Evolutionary conservation across 2,329 filamentous ascomycete species (phyloP).

Genomic region (Phoma sp.): DNA sequence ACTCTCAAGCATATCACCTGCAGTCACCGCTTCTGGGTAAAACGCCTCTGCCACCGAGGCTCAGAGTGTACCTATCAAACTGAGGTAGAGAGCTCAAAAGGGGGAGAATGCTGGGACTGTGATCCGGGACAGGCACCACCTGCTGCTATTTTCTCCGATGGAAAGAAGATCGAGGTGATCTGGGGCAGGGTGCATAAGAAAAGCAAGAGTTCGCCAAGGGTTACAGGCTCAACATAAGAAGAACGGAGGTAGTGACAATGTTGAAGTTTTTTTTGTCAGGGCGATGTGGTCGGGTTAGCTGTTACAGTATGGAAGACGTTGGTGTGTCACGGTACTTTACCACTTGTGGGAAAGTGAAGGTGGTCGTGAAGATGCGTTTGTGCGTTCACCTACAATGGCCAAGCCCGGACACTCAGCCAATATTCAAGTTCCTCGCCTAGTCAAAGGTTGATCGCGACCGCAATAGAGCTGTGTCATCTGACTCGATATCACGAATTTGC

Average conservation of each 20-base stretch:
- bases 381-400: no score
- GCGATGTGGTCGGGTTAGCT: no score
- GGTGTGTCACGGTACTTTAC: no score
- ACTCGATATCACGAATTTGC: no score
- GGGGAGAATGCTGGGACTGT: slow-evolving; percentile 35
- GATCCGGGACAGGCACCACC: slow-evolving; percentile 33
- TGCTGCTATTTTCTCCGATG: slow-evolving; percentile 26
- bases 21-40: slow-evolving; percentile 29
- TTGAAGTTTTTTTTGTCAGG: no score
- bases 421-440: no score
- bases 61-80: slow-evolving; percentile 22
- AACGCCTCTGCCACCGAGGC: slow-evolving; percentile 26
- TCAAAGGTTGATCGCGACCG: no score
- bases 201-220: slow-evolving; percentile 3
- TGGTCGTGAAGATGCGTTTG: no score
- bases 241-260: not conserved
- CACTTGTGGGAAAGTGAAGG: no score
- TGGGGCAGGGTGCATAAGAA: slow-evolving; percentile 24
- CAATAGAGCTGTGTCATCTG: no score
- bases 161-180: slow-evolving; percentile 22
- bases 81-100: slow-evolving; percentile 26
- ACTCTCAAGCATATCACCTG: slow-evolving; percentile 31
- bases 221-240: not conserved
- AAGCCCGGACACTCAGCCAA: no score
- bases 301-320: no score